Percentiles rank a stretch among this genome's conserved stretches.
These are phyloP conservation scores for Aspergillus nanangensis DNA, from an alignment of 495 filamentous ascomycete genomes.

Conservation along the genomic window DNA sequence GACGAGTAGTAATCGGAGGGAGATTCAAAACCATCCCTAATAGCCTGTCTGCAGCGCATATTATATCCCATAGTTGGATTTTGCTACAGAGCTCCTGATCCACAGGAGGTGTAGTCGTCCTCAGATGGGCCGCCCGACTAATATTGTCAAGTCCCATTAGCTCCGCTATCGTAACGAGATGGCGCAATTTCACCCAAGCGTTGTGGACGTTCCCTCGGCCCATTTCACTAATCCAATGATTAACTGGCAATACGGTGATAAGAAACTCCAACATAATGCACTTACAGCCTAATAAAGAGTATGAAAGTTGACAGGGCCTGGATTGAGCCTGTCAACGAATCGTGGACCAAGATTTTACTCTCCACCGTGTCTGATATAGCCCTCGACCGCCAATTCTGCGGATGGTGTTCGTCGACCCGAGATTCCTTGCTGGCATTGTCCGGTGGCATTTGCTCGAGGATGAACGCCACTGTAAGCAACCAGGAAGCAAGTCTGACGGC, in stretches of 20 bases:
- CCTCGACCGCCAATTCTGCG: constrained; percentile 8
- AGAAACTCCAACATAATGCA: not conserved
- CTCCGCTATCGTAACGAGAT: constrained; percentile 23
- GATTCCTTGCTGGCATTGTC: not conserved
- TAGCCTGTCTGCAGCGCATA: constrained; percentile 25
- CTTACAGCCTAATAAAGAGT: constrained; percentile 24
- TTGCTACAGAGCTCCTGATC: constrained; percentile 7
- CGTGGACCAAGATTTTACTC: constrained; percentile 15
- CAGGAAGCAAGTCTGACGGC: constrained; percentile 18
- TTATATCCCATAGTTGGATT: constrained; percentile 22
- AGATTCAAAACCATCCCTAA: constrained; percentile 24
- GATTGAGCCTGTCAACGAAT: constrained; percentile 15
- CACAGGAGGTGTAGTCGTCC: not conserved
- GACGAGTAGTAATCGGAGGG: constrained; percentile 18
- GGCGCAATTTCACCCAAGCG: constrained; percentile 21
- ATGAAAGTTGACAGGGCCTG: constrained; percentile 16
- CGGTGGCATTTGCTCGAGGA: constrained; percentile 17
- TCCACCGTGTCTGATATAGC: constrained; percentile 18
- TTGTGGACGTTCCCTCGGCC: constrained; percentile 22
- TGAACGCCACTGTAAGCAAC: constrained; percentile 20
- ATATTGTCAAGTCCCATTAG: constrained; percentile 21
- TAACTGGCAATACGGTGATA: not conserved
- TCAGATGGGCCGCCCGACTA: constrained; percentile 4
- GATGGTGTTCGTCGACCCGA: not conserved
- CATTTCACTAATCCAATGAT: constrained; percentile 14